These are phyloP conservation scores for Exophiala bonariae DNA, from an alignment of 2,329 filamentous ascomycete genomes.

Conservation along the genomic window DNA sequence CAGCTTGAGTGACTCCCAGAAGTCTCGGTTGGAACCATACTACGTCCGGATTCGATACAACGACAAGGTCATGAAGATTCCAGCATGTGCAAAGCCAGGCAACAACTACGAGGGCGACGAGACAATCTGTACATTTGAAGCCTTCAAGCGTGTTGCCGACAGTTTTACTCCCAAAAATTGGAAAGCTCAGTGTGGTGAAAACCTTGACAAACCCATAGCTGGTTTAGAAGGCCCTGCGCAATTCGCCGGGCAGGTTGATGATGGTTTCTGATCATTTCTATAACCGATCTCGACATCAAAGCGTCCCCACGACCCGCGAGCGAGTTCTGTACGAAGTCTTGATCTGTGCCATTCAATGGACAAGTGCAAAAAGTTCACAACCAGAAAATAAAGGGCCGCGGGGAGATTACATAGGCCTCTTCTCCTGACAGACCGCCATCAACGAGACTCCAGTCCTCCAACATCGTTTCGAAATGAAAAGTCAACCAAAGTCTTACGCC, in stretches of 20 bases:
- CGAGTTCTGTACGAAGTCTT: too few relatives aligned
- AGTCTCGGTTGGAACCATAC: slow-evolving; percentile 66
- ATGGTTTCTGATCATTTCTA: slow-evolving; percentile 19
- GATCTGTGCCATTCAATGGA: too few relatives aligned
- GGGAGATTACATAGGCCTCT: too few relatives aligned
- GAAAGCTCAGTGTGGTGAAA: slow-evolving; percentile 62
- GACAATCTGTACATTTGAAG: slow-evolving; percentile 84
- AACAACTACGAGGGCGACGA: slow-evolving; percentile 86
- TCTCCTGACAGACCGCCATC: too few relatives aligned
- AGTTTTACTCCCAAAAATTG: slow-evolving; percentile 83
- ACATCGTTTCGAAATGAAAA: too few relatives aligned
- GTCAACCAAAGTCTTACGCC: too few relatives aligned
- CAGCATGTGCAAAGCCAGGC: slow-evolving; percentile 72
- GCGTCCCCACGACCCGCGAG: too few relatives aligned
- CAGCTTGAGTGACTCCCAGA: slow-evolving; percentile 59
- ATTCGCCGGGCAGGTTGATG: slow-evolving; percentile 23
- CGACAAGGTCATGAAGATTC: slow-evolving; percentile 76
- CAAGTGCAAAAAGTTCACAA: too few relatives aligned
- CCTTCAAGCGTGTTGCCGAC: slow-evolving; percentile 91
- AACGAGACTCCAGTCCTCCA: too few relatives aligned
- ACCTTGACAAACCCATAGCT: slow-evolving; percentile 45
- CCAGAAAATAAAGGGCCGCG: too few relatives aligned
- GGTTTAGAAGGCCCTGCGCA: slow-evolving; percentile 15
- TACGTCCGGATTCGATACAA: slow-evolving; percentile 93
- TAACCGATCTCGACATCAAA: too few relatives aligned